Evolutionary conservation across 2,329 filamentous ascomycete genomes (phyloP).

Genomic region (Claviceps fusiformis): DNA sequence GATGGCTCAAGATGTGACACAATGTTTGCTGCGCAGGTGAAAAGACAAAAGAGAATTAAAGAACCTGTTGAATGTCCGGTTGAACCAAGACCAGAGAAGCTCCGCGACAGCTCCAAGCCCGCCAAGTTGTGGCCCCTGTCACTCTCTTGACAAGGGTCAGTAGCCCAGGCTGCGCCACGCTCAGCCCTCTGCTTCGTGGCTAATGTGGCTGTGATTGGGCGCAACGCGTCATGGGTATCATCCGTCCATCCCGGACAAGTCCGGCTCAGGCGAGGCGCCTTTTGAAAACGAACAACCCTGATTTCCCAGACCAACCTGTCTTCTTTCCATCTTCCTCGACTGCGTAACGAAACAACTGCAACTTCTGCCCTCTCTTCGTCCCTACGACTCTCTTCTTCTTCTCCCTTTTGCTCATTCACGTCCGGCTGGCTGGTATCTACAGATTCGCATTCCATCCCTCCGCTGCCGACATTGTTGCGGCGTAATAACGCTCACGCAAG

Average conservation of each 20-base stretch:
- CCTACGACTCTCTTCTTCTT: background rate
- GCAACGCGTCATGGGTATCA: background rate
- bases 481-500: constrained; percentile 1
- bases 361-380: too few species aligned
- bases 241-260: background rate
- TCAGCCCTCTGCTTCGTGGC: background rate
- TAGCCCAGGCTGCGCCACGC: background rate
- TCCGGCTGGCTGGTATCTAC: background rate
- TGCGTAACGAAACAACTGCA: background rate
- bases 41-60: background rate
- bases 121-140: background rate
- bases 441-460: background rate
- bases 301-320: background rate
- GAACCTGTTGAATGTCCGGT: background rate
- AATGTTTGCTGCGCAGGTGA: background rate
- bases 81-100: background rate
- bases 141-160: background rate
- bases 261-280: background rate
- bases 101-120: background rate
- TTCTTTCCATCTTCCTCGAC: background rate
- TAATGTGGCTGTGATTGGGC: background rate
- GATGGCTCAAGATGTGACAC: background rate
- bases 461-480: background rate
- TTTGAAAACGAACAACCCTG: background rate
- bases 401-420: background rate